phyloP scores from a whole-genome alignment of 2,329 filamentous ascomycete species.

The Plectosphaerella plurivora region DNA sequence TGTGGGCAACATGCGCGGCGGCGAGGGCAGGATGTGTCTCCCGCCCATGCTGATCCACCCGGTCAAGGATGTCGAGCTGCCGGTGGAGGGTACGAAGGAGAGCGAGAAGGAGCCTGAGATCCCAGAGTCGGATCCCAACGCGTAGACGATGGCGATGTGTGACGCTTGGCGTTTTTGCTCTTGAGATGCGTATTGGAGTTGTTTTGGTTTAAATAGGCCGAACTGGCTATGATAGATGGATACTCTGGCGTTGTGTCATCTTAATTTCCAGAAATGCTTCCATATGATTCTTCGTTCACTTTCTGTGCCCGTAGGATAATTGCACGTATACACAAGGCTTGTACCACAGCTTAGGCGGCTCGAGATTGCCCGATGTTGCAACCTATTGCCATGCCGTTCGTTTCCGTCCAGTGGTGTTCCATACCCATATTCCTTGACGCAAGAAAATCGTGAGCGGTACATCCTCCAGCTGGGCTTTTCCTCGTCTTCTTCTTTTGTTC shows the following conservation, averaged over 20 bases:
- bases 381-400: too few species aligned
- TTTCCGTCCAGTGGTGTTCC: too few species aligned
- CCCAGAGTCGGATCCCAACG: conserved; percentile 46
- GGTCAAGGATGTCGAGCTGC: conserved; percentile 69
- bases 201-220: conserved; percentile 5
- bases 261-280: too few species aligned
- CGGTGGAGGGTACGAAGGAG: conserved; percentile 52
- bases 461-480: too few species aligned
- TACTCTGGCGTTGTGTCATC: too few species aligned
- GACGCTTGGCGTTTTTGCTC: conserved; percentile 5
- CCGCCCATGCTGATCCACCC: conserved; percentile 88
- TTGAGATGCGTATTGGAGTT: conserved; percentile 10
- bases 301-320: too few species aligned
- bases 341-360: too few species aligned
- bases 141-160: conserved; percentile 18
- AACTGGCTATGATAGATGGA: conserved; percentile 1
- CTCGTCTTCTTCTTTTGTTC: not conserved
- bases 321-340: too few species aligned
- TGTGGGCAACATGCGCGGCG: conserved; percentile 53
- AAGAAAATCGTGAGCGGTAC: too few species aligned
- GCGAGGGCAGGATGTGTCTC: conserved; percentile 84
- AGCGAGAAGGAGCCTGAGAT: conserved; percentile 25
- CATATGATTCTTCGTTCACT: too few species aligned
- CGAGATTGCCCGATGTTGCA: too few species aligned
- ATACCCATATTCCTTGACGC: too few species aligned